phyloP scores from a whole-genome alignment of 163 green algal genomes.

The Scenedesmus sp. region DNA sequence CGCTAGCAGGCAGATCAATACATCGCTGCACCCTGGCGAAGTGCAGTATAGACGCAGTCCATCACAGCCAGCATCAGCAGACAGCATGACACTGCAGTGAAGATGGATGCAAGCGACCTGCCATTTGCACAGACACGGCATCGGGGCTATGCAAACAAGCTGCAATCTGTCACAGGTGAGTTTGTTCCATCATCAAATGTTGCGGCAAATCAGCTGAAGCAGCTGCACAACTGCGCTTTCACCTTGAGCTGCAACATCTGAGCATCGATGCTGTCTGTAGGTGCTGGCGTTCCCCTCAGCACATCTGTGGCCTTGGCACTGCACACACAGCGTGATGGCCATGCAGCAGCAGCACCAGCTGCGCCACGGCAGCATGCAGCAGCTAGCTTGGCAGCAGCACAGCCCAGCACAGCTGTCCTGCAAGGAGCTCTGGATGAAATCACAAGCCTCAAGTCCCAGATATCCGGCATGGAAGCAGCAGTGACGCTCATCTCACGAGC shows the following conservation, averaged over 20 bases:
- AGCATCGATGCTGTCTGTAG: neutral
- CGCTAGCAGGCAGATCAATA: neutral
- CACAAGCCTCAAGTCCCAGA: conserved; percentile 2
- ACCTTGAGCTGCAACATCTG: too few relatives aligned
- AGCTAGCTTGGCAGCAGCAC: neutral
- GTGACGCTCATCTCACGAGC: conserved; percentile 6
- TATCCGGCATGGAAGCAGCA: conserved; percentile 7
- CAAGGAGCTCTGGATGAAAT: neutral
- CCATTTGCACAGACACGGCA: conserved; percentile 22
- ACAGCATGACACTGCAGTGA: neutral
- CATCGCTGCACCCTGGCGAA: neutral
- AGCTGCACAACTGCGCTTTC: neutral
- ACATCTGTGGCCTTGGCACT: neutral
- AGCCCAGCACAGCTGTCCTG: neutral
- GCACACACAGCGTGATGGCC: neutral
- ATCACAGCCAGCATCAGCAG: neutral
- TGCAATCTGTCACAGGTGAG: neutral
- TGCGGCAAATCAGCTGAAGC: neutral
- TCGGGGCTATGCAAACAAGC: conserved; percentile 23
- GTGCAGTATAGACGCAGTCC: neutral
- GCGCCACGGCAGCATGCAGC: neutral
- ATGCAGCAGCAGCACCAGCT: neutral
- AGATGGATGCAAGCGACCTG: neutral
- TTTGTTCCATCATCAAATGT: neutral
- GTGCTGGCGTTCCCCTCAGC: neutral